Evolutionary conservation across 2,329 filamentous ascomycete genomes (phyloP), one percentile per base, ranked within the genome.

Genomic region (Aschersonia sp.): DNA sequence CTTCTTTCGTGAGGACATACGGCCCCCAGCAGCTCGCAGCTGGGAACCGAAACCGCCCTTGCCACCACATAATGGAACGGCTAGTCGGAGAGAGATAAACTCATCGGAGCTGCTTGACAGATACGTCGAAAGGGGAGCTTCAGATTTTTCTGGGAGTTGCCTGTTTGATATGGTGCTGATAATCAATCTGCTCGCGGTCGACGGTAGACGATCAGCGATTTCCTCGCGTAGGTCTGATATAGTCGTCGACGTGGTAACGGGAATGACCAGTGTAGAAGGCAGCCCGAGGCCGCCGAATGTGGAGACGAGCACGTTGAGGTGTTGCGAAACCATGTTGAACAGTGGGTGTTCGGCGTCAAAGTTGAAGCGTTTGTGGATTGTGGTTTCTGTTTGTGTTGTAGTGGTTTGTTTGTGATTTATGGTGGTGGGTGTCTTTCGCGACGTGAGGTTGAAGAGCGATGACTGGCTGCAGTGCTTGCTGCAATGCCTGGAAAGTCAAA

Each of bases 1-100:
- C 73, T 90, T 92, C 70, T 94, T 94, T 58, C 78, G 78, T n/a
- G 86, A 90, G 2, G 88, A 94, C 92, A 98, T 98, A 68, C 94
- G 90, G 41, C 94, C 92, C 60, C 94, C 92, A 4, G 92, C 92
- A 0, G 94, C 92, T 60, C 94, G 87, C 39, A 98, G 80, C 64
- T 98, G 94, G 2, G 90, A 97, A 47, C 92, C 92, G 62, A 98
- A 98, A 59, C 92, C 92, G 65, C 92, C 92, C 63, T 98, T 98
- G 61, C 94, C 94, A 69, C 94, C 92, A 56, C 83, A 85, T 40
- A 96, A 69, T 5, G 85, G 84, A 2, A 83, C 72, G 6, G 81
- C 83, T 32, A 98, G 78, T 47, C 88, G 86, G 4, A 98, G 75
- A 0, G 88, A 83, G 12, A 98, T 73, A 54, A 97, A 82, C 35